Evolutionary conservation across 139 green algal species (phyloP).

Genomic region (Volvox reticuliferus): DNA sequence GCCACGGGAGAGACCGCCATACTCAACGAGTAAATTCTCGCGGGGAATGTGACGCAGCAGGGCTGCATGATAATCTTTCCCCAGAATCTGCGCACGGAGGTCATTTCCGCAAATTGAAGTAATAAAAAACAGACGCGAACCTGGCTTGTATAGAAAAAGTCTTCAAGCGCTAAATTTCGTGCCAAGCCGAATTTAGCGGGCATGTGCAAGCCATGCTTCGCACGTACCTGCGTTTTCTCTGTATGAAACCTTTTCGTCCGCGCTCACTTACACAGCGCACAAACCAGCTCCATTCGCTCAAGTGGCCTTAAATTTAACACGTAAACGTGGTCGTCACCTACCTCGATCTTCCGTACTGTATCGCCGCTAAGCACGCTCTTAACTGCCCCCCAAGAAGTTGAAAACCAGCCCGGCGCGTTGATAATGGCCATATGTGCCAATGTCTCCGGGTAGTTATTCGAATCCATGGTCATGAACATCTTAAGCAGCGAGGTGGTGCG

Average conservation of each 20-base stretch:
- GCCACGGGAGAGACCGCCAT: constrained; percentile 42
- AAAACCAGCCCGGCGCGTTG: constrained; percentile 80
- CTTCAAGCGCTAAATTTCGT: too few species aligned
- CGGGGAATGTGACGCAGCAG: constrained; percentile 47
- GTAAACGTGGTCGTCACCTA: background rate
- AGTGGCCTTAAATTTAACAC: too few species aligned
- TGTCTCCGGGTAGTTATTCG: constrained; percentile 91
- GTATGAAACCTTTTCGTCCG: too few species aligned
- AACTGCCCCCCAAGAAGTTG: constrained; percentile 12
- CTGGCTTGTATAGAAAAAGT: too few species aligned
- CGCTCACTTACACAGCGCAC: too few species aligned
- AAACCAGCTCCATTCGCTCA: too few species aligned
- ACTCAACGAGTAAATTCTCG: constrained; percentile 51
- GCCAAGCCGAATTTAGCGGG: too few species aligned
- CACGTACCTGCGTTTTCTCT: too few species aligned
- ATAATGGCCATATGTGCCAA: constrained; percentile 88
- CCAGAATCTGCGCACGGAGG: constrained; percentile 41
- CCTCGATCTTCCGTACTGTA: constrained; percentile 40
- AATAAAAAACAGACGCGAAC: too few species aligned
- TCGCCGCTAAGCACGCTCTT: constrained; percentile 35
- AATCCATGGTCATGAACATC: constrained; percentile 59
- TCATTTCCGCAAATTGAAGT: too few species aligned
- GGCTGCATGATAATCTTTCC: constrained; percentile 30
- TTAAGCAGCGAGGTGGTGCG: constrained; percentile 67
- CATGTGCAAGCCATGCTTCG: too few species aligned